These are phyloP conservation scores for Russula brevipes DNA, from an alignment of 768 basidiomycete genomes.

Conservation along the genomic window DNA sequence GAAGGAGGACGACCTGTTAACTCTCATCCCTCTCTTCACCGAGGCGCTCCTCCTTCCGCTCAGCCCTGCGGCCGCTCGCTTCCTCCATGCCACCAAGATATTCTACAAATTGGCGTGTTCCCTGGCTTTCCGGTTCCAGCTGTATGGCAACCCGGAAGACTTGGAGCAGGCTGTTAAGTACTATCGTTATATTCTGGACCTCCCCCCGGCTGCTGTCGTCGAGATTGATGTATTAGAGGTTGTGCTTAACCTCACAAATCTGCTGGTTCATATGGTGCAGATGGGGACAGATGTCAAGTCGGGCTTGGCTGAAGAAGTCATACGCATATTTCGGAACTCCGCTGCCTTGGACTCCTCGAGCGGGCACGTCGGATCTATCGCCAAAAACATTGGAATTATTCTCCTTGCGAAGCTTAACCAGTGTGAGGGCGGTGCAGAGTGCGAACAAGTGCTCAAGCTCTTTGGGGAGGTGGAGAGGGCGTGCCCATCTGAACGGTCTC, in stretches of 20 bases:
- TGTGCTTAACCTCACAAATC: neutral
- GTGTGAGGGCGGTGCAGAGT: neutral
- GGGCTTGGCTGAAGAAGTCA: neutral
- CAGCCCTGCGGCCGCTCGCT: neutral
- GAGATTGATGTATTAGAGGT: slow-evolving; percentile 1
- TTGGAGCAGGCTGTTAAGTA: neutral
- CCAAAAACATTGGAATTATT: neutral
- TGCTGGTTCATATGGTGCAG: neutral
- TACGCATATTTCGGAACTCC: neutral
- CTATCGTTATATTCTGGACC: slow-evolving; percentile 2
- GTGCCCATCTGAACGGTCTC: neutral
- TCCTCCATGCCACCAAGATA: neutral
- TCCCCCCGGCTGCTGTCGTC: neutral
- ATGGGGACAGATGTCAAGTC: neutral
- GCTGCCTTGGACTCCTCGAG: neutral
- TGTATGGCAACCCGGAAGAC: neutral
- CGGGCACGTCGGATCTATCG: neutral
- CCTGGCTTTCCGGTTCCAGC: neutral
- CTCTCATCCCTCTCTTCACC: neutral
- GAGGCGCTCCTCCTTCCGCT: slow-evolving; percentile 12
- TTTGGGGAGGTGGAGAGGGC: neutral
- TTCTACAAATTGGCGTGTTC: slow-evolving; percentile 1
- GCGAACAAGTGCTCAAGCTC: neutral
- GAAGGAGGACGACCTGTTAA: neutral
- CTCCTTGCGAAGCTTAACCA: neutral